phyloP scores from a whole-genome alignment of 495 filamentous ascomycete species.

The Podospora anserina region DNA sequence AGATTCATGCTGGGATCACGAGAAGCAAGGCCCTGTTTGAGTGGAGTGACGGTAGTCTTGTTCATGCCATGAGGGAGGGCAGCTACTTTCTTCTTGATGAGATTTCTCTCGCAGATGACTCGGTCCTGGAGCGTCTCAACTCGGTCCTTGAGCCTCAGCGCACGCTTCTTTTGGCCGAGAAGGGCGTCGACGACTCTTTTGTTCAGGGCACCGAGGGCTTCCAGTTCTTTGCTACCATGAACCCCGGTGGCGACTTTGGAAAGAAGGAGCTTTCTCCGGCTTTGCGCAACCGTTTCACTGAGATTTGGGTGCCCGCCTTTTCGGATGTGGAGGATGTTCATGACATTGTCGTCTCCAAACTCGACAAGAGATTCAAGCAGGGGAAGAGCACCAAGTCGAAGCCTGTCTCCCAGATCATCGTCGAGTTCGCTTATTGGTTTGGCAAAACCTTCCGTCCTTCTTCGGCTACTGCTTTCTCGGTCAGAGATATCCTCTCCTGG shows the following conservation, averaged over 20 bases:
- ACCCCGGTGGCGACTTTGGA: constrained; percentile 96
- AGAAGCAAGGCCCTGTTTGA: constrained; percentile 84
- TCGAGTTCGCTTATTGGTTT: constrained; percentile 92
- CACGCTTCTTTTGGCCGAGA: constrained; percentile 87
- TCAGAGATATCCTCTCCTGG: constrained; percentile 89
- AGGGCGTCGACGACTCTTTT: constrained; percentile 76
- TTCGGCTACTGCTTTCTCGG: constrained; percentile 69
- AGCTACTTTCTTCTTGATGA: constrained; percentile 94
- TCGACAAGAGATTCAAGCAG: constrained; percentile 43
- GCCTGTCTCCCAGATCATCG: constrained; percentile 60
- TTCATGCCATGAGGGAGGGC: constrained; percentile 87
- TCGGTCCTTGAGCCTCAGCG: constrained; percentile 91
- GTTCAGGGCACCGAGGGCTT: constrained; percentile 77
- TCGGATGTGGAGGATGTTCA: constrained; percentile 80
- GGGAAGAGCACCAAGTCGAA: constrained; percentile 20
- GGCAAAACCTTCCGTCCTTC: constrained; percentile 70
- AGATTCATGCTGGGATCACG: constrained; percentile 57
- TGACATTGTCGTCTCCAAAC: constrained; percentile 77
- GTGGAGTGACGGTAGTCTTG: constrained; percentile 93
- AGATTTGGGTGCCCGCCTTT: constrained; percentile 92
- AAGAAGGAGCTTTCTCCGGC: constrained; percentile 96
- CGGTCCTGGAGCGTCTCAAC: constrained; percentile 92
- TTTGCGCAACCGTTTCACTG: constrained; percentile 92
- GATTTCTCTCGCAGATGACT: constrained; percentile 96
- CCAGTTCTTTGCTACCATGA: constrained; percentile 98